These are phyloP conservation scores for Coprinellus micaceus DNA, from an alignment of 768 basidiomycete species.

Conservation along the genomic window DNA sequence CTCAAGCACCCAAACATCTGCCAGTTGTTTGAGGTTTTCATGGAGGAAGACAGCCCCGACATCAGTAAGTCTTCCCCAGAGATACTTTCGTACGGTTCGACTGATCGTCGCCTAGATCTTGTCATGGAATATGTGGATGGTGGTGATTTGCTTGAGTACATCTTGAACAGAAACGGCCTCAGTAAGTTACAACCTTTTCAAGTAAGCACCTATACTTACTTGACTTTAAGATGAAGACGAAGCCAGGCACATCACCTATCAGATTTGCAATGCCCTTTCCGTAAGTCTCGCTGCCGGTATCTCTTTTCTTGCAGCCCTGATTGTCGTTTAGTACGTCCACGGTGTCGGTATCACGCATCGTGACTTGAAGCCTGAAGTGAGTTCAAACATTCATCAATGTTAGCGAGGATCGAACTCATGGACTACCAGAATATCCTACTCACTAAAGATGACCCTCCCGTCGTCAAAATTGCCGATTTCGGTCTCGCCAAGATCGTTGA, in stretches of 20 bases:
- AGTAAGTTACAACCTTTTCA: conserved; percentile 37
- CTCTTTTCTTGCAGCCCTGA: neutral
- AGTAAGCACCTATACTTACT: neutral
- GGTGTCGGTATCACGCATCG: conserved; percentile 81
- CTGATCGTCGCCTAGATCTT: conserved; percentile 46
- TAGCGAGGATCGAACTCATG: conserved; percentile 1
- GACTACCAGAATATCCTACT: conserved; percentile 71
- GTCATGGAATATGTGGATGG: conserved; percentile 85
- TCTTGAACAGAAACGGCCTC: conserved; percentile 57
- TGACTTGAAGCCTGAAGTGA: conserved; percentile 86
- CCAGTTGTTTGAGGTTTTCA: conserved; percentile 71
- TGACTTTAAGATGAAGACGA: conserved; percentile 44
- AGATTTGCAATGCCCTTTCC: conserved; percentile 77
- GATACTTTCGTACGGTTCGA: conserved; percentile 12
- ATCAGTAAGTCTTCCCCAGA: conserved; percentile 45
- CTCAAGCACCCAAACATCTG: conserved; percentile 84
- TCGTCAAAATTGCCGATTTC: conserved; percentile 91
- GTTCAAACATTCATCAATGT: conserved; percentile 5
- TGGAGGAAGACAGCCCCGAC: conserved; percentile 49
- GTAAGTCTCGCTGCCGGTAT: conserved; percentile 34
- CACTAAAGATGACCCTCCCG: conserved; percentile 64
- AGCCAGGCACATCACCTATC: conserved; percentile 68
- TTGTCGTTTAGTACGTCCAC: conserved; percentile 54
- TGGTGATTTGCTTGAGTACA: conserved; percentile 83
- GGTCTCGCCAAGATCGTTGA: conserved; percentile 92